phyloP scores from a whole-genome alignment of 2,329 filamentous ascomycete genomes.

The Fusarium dlaminii region DNA sequence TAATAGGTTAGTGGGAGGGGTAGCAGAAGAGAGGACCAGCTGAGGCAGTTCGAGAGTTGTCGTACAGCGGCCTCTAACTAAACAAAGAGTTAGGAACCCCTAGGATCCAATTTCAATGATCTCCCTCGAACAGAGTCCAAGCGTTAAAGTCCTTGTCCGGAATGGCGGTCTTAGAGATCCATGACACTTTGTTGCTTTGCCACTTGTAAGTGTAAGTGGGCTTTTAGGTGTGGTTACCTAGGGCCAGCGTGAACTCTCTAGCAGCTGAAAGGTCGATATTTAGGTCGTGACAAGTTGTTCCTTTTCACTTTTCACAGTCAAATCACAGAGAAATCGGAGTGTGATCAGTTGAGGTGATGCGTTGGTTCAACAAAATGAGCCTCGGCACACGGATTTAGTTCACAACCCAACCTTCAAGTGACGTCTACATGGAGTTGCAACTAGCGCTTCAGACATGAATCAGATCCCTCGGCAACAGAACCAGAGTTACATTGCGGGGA shows the following conservation, averaged over 20 bases:
- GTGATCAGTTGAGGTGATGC: neutral
- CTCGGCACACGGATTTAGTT: conserved; percentile 14
- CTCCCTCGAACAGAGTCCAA: conserved; percentile 4
- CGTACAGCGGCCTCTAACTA: conserved; percentile 2
- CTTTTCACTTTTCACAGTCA: neutral
- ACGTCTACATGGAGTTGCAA: conserved; percentile 10
- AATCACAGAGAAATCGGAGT: neutral
- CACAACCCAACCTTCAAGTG: neutral
- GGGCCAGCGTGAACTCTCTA: neutral
- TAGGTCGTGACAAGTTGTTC: neutral
- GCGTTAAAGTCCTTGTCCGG: conserved; percentile 5
- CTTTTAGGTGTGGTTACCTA: conserved; percentile 9
- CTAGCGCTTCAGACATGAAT: conserved; percentile 6
- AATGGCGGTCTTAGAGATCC: conserved; percentile 13
- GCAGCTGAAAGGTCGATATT: neutral
- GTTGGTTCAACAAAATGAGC: conserved; percentile 7
- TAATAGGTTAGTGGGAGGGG: neutral
- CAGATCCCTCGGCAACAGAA: neutral
- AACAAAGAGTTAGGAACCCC: conserved; percentile 9
- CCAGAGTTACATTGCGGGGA: neutral
- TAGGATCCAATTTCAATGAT: neutral
- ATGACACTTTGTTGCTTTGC: conserved; percentile 32
- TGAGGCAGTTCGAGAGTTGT: conserved; percentile 6
- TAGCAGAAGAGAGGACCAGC: neutral
- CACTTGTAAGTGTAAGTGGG: conserved; percentile 15